Percentiles rank a stretch among this genome's conserved stretches.
Conservation (phyloP, 768 basidiomycete species). For the Cubamyces sp. region DNA sequence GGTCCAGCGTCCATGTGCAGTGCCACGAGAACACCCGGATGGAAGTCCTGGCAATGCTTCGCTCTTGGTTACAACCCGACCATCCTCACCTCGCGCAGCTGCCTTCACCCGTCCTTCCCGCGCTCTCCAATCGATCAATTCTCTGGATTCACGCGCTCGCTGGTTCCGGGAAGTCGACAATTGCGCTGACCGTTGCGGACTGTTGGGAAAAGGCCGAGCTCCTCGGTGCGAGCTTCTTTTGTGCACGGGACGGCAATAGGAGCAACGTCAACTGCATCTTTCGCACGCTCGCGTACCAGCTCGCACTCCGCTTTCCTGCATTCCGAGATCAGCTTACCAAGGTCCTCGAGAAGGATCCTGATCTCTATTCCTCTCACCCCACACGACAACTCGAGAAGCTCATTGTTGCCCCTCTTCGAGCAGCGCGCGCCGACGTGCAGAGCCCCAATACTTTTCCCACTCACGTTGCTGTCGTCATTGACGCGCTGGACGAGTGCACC, state of each 20-base stretch:
- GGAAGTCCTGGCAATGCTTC: not conserved
- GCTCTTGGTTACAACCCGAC: not conserved
- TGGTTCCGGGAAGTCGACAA: slow-evolving; percentile 21
- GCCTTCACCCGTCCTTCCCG: not conserved
- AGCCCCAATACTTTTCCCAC: not conserved
- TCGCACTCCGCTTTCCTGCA: slow-evolving; percentile 3
- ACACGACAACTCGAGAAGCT: slow-evolving; percentile 16
- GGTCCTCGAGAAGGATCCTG: not conserved
- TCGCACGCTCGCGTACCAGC: slow-evolving; percentile 18
- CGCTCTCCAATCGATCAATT: not conserved
- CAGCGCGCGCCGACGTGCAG: not conserved
- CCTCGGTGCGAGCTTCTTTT: slow-evolving; percentile 25
- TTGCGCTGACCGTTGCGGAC: slow-evolving; percentile 15
- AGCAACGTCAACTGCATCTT: slow-evolving; percentile 17
- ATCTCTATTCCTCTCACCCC: not conserved
- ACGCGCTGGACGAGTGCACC: slow-evolving; percentile 27
- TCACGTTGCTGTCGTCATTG: slow-evolving; percentile 14
- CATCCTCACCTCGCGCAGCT: not conserved
- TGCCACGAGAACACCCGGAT: not conserved
- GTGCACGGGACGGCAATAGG: slow-evolving; percentile 19
- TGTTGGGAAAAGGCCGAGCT: not conserved
- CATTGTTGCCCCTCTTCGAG: slow-evolving; percentile 11
- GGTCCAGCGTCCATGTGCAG: not conserved
- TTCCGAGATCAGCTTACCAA: not conserved
- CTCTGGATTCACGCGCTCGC: slow-evolving; percentile 23